Conservation (phyloP, 768 basidiomycete species). For the Boletus patriciae region DNA sequence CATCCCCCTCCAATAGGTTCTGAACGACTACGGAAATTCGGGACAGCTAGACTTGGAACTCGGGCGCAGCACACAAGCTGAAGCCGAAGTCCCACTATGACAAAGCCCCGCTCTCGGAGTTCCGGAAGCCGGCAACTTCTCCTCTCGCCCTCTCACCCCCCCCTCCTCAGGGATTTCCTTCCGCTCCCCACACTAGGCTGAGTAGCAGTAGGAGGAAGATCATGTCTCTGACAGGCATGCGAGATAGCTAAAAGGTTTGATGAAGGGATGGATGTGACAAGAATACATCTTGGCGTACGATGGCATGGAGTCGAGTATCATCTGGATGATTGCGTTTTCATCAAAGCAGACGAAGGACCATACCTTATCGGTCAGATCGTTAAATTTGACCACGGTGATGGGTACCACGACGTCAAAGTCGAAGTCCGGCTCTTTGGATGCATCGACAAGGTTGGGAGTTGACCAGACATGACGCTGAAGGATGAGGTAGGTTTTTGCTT, state of each 20-base stretch:
- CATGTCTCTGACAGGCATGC: too few species aligned
- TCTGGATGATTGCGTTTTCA: slow-evolving; percentile 57
- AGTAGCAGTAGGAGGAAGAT: too few species aligned
- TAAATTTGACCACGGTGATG: slow-evolving; percentile 27
- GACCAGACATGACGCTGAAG: slow-evolving; percentile 42
- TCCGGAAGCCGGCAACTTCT: too few species aligned
- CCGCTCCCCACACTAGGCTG: too few species aligned
- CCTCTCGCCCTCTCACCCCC: too few species aligned
- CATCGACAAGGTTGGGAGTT: slow-evolving; percentile 36
- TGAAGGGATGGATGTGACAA: slow-evolving; percentile 29
- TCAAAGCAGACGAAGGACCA: slow-evolving; percentile 47
- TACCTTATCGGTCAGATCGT: slow-evolving; percentile 58
- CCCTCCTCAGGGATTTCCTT: too few species aligned
- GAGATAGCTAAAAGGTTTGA: slow-evolving; percentile 33
- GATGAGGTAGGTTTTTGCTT: slow-evolving; percentile 53
- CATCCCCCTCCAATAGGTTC: too few species aligned
- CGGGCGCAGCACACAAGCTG: too few species aligned
- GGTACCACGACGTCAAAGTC: slow-evolving; percentile 25
- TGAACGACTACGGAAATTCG: too few species aligned
- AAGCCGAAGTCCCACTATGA: too few species aligned
- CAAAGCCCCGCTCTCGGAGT: too few species aligned
- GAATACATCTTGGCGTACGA: slow-evolving; percentile 44
- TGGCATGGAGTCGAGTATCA: slow-evolving; percentile 56
- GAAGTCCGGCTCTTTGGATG: slow-evolving; percentile 51
- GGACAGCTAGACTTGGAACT: too few species aligned